A percentile compares a stretch with the other conserved stretches of the same genome.
Conservation (phyloP, 257 asterid genomes). For the Datura wrightii region DNA sequence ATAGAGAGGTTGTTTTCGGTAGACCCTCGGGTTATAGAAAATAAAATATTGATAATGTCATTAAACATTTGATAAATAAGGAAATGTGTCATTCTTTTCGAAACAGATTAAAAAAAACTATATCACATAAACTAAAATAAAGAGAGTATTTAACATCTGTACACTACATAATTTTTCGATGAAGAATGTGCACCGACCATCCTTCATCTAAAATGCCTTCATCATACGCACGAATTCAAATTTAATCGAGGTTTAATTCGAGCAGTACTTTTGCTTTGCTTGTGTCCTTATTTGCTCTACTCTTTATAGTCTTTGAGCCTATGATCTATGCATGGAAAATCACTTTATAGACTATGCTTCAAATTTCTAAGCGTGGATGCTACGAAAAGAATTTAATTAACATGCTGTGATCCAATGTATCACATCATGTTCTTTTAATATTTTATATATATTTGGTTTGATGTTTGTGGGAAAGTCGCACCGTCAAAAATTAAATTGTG, state of each 20-base stretch:
- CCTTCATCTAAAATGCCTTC: too few species aligned
- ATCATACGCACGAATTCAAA: background rate
- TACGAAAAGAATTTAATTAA: background rate
- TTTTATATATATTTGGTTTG: background rate
- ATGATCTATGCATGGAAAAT: background rate
- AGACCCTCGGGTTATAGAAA: too few species aligned
- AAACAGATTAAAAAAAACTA: too few species aligned
- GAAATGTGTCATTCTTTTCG: too few species aligned
- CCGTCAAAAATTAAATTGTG: rapidly evolving
- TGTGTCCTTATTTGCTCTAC: background rate
- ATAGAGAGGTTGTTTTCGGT: too few species aligned
- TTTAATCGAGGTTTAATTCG: background rate
- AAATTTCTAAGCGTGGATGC: slow-evolving; percentile 15
- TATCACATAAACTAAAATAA: too few species aligned
- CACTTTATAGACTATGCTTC: slow-evolving; percentile 8
- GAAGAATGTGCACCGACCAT: too few species aligned
- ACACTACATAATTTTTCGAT: too few species aligned
- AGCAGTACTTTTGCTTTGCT: too few species aligned
- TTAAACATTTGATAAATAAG: too few species aligned
- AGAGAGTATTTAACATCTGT: too few species aligned
- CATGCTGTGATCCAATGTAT: background rate
- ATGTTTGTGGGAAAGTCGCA: background rate
- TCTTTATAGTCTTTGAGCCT: background rate
- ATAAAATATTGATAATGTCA: too few species aligned
- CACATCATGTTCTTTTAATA: slow-evolving; percentile 3